These are phyloP conservation scores for Pyronema omphalodes DNA, from an alignment of 495 filamentous ascomycete genomes.

Conservation along the genomic window DNA sequence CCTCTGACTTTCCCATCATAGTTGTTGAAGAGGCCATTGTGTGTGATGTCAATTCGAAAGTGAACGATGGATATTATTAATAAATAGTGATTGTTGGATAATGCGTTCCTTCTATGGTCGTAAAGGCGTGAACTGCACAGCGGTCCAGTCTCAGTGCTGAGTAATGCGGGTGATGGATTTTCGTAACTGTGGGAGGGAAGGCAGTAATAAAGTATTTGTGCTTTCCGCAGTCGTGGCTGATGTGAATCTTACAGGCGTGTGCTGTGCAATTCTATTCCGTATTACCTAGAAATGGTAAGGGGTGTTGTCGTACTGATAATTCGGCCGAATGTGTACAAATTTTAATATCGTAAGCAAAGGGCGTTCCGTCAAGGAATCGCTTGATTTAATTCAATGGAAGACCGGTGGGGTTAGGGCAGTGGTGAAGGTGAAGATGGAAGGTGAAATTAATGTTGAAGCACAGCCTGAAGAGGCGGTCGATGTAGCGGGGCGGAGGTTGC, in stretches of 20 bases:
- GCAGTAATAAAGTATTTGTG: too few species aligned
- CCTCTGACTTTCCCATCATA: conserved; percentile 43
- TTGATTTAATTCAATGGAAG: not conserved
- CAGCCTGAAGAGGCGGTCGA: conserved; percentile 1
- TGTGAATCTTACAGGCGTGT: too few species aligned
- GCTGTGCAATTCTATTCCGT: too few species aligned
- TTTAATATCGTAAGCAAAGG: not conserved
- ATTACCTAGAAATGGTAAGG: not conserved
- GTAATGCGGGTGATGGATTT: too few species aligned
- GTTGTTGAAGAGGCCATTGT: conserved; percentile 1
- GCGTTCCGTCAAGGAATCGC: conserved; percentile 2
- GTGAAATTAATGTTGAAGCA: conserved; percentile 3
- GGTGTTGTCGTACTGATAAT: not conserved
- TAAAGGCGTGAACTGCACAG: too few species aligned
- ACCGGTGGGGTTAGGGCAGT: not conserved
- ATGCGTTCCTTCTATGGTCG: not conserved
- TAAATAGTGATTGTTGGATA: not conserved
- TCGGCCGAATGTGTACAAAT: not conserved
- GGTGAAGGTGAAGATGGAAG: not conserved
- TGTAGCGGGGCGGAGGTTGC: conserved; percentile 1
- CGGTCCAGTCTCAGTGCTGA: too few species aligned
- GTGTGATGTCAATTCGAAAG: not conserved
- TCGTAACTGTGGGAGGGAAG: too few species aligned
- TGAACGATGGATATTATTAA: not conserved
- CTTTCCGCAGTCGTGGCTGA: too few species aligned